Base-by-base conservation (phyloP, 116 monocot species). In the Posidonia oceanica region DNA sequence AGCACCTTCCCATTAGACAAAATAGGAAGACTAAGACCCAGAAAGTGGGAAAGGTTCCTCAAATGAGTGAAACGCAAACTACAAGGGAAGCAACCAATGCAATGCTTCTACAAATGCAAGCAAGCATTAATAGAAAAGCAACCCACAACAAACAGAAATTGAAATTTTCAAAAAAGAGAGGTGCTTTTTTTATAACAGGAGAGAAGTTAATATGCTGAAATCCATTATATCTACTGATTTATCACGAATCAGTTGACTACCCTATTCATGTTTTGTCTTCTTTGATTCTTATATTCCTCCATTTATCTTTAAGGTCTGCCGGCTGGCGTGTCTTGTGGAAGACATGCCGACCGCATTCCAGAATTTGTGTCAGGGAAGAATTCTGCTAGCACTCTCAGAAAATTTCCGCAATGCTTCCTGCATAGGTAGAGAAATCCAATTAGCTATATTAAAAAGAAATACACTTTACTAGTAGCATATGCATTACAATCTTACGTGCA, bases 231-330 rank as follows among this genome's bases (percentile, higher is more conserved):
- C 7, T 48, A 48, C 6, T 1, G 1, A 1, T 29, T 29, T 2
- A 56, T 56, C 60, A 20, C 5, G 5, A 22, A 22, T 22, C 23
- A 29, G 10, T 6, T 39, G 17, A 64, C n/a, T 64, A 64, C 64
- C 39, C 6, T 15, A 38, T 55, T 69, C 55, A 7, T 17, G 23
- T 5, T 39, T 70, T 40, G 15, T 10, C 74, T 37, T 58, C 70
- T 59, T 80, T 82, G 2, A 42, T 76, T 60, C 17, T 75, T 37
- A 87, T 80, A 65, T 83, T 87, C 61, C 83, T 69, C 86, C 83
- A 87, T 69, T 87, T 87, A 66, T 87, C 86, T 61, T 87, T 83
- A n/a, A 83, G 80, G 66, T 87, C 86, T 29, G 16, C 60, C 0
- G 86, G 83, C 8, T 73, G 78, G n/a, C 83, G 80, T 58, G 83